A percentile compares a stretch with the other conserved stretches of the same genome.
phyloP scores from a whole-genome alignment of 176 grass and related monocot genomes.

The Pharus latifolius region DNA sequence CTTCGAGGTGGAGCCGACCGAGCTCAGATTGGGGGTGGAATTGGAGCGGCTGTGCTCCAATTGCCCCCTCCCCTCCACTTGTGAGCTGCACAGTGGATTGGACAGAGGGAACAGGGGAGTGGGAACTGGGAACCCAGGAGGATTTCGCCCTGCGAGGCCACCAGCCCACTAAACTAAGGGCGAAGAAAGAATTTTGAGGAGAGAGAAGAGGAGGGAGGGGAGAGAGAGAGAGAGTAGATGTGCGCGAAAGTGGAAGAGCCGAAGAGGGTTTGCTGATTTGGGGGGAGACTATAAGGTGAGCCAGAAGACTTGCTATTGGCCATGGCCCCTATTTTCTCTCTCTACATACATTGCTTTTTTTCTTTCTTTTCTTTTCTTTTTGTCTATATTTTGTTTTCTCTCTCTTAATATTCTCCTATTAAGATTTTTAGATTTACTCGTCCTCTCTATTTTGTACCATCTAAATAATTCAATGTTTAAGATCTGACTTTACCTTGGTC shows the following conservation, averaged over 20 bases:
- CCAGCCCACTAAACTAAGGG: slow-evolving; percentile 10
- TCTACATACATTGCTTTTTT: not conserved
- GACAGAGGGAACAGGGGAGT: slow-evolving; percentile 1
- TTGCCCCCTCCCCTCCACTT: not conserved
- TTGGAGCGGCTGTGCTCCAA: slow-evolving; percentile 5
- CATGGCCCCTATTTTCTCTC: slow-evolving; percentile 18
- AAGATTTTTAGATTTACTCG: no score
- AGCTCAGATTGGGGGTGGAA: slow-evolving; percentile 1
- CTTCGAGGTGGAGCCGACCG: slow-evolving; percentile 10
- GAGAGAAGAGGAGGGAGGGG: not conserved
- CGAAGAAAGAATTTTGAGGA: slow-evolving; percentile 25
- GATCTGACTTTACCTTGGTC: no score
- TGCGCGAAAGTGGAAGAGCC: not conserved
- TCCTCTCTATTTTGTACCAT: no score
- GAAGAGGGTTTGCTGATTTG: not conserved
- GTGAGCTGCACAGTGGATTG: slow-evolving; percentile 6
- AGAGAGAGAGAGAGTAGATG: not conserved
- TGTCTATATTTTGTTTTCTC: not conserved
- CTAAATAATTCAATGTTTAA: no score
- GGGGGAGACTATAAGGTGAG: slow-evolving; percentile 34
- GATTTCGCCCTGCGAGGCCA: slow-evolving; percentile 31
- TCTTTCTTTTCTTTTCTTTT: not conserved
- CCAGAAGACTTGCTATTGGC: slow-evolving; percentile 34
- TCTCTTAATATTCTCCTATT: no score
- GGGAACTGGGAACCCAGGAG: slow-evolving; percentile 7